Base-by-base conservation (phyloP, 176 grass and related monocot genomes). In the Tillandsia leiboldiana region DNA sequence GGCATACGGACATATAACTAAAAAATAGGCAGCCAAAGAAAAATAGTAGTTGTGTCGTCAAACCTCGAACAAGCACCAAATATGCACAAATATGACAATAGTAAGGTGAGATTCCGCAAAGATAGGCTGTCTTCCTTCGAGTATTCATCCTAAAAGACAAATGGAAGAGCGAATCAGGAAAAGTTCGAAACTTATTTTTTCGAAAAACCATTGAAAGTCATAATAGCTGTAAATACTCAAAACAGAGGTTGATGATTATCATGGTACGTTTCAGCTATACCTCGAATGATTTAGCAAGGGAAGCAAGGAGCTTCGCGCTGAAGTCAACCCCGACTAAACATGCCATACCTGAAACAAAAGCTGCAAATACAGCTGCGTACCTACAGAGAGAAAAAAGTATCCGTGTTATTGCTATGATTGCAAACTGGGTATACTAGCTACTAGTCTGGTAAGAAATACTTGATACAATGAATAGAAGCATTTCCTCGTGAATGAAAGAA, bases 321-420 rank as follows among this genome's bases (percentile, higher is more conserved):
- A 97, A 92, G 59, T 92, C 89, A 72, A 87, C 80, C 56, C 93
- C 93, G 72, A 97, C 93, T 78, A 87, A 71, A 72, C 93, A 87
- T 29, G 93, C 87, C 89, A 97, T 90, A 52, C 93, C 93, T 67
- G 89, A 86, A 86, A 92, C 79, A 90, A 90, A 92, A 54, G 93
- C 74, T 82, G 84, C 84, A 85, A 92, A 97, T 27, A 87, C 82
- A 85, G 86, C 77, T 77, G 84, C 86, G 89, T 89, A 92, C 71
- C 93, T 97, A 76, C 53, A 68, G 14, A 84, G 58, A 77, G 49
- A 50, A 69, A 23, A n/a, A 73, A 6, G 48, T 63, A 10, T 49
- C 52, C 52, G 57, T 50, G 47, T 48, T 71, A 71, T 80, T 66
- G 70, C 52, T 85, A 64, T 66, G 26, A 23, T 49, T 50, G 18